Percentiles rank a stretch among this genome's conserved stretches.
These are phyloP conservation scores for Drosera spatulata DNA, from an alignment of 179 eudicot species.

Conservation along the genomic window DNA sequence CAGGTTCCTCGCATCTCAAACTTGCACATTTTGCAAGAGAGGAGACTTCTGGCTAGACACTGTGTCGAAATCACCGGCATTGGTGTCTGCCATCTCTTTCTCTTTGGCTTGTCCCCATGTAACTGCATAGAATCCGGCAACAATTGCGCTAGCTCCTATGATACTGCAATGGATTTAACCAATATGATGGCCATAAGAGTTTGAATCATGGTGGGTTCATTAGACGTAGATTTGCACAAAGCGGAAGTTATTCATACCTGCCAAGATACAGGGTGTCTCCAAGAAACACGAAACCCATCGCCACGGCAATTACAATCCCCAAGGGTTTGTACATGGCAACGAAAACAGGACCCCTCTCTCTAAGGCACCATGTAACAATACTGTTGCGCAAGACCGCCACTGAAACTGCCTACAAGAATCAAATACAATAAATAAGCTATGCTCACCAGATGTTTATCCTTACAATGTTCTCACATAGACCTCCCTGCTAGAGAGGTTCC, in stretches of 20 bases:
- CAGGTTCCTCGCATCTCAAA: background rate
- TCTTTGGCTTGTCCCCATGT: slow-evolving; percentile 86
- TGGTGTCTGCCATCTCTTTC: slow-evolving; percentile 15
- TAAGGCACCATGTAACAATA: slow-evolving; percentile 34
- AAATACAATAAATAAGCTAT: slow-evolving; percentile 1
- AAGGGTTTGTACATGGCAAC: slow-evolving; percentile 72
- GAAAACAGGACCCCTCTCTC: slow-evolving; percentile 45
- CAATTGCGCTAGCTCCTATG: slow-evolving; percentile 64
- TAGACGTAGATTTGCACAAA: background rate
- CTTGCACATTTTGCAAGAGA: slow-evolving; percentile 23
- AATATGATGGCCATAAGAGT: background rate
- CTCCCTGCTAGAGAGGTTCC: no score
- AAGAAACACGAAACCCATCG: slow-evolving; percentile 42
- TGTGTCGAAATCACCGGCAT: slow-evolving; percentile 16
- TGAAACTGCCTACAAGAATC: slow-evolving; percentile 17
- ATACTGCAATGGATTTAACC: slow-evolving; percentile 26
- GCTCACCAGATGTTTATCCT: no score
- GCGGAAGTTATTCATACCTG: slow-evolving; percentile 16
- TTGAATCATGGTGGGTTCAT: background rate
- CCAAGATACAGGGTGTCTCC: slow-evolving; percentile 35
- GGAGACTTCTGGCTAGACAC: slow-evolving; percentile 27
- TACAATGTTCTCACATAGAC: no score
- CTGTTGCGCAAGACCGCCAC: slow-evolving; percentile 32
- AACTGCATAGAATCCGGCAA: slow-evolving; percentile 71
- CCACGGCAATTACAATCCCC: slow-evolving; percentile 49